Base-by-base conservation (phyloP, 179 eudicot genomes). In the Silene coronaria region DNA sequence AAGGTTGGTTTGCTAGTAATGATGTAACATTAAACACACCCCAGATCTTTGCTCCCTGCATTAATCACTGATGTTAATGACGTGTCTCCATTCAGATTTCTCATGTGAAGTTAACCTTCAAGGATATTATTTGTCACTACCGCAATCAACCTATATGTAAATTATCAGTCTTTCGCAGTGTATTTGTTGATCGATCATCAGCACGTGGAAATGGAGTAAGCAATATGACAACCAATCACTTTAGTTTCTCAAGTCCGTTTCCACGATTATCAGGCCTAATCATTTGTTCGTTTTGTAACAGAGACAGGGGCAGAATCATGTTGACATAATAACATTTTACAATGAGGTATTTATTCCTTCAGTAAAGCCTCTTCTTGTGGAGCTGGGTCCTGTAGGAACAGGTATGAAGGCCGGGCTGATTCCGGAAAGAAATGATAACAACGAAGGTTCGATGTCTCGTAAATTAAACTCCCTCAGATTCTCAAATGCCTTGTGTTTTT, bases 291-390 rank as follows among this genome's bases (percentile, higher is more conserved):
- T 72, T 42, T 1, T 55, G 16, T 74, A 58, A 76, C 89, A 96
- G 98, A 93, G 83, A 87, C 89, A 79, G 14, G 92, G 90, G 67
- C 89, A 83, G 79, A 92, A 89, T 75, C 93, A 91, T 83, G 90
- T 96, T 78, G 99, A 93, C 78, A 93, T 96, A 63, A 96, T 96
- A 61, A 84, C 90, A 68, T 96, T 96, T 84, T 96, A 96, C 91
- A 96, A 96, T 67, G 93, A 96, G 77, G 72, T 87, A 60, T 96
- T 96, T 76, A 80, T 96, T 78, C 97, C 97, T 48, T 81, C 88
- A 51, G 99, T 87, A 24, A 96, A 93, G 87, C 96, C 96, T 60
- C 89, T 96, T 62, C 81, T 96, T 42, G 89, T 93, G 72, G 99
- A 93, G 77, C 84, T 93, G 81, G 91, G 85, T 67, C 83, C 93